Evolutionary conservation across 495 filamentous ascomycete genomes (phyloP).

Genomic region (Cetradonia linearis): DNA sequence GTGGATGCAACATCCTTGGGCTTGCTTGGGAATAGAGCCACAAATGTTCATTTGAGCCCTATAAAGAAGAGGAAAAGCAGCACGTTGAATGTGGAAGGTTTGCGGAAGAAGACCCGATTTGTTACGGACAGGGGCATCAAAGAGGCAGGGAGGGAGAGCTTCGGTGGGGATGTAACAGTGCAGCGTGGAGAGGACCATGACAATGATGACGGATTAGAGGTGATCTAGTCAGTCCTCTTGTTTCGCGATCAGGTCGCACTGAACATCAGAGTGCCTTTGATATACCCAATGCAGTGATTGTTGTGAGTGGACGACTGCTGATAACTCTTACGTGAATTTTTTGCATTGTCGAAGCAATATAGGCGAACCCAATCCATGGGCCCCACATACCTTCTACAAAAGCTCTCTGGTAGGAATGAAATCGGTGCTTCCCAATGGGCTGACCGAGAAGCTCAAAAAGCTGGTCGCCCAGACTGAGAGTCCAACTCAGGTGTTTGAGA

Average conservation of each 20-base stretch:
- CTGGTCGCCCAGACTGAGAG: not conserved
- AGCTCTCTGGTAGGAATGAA: too few relatives aligned
- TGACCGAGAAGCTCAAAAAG: not conserved
- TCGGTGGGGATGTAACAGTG: conserved; percentile 42
- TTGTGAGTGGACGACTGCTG: too few relatives aligned
- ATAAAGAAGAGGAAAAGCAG: conserved; percentile 50
- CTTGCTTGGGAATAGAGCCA: conserved; percentile 45
- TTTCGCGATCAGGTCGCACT: not conserved
- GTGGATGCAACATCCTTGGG: conserved; percentile 44
- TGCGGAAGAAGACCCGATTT: conserved; percentile 70
- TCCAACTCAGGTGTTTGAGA: not conserved
- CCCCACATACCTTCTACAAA: too few relatives aligned
- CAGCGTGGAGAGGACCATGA: conserved; percentile 32
- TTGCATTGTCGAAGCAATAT: too few relatives aligned
- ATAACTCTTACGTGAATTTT: too few relatives aligned
- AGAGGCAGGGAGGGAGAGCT: conserved; percentile 65
- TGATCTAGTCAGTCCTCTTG: conserved; percentile 32
- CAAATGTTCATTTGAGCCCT: conserved; percentile 57
- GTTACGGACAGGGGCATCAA: conserved; percentile 65
- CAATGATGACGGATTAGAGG: conserved; percentile 47
- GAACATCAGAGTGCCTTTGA: not conserved
- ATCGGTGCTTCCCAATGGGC: too few relatives aligned
- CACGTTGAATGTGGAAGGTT: conserved; percentile 30
- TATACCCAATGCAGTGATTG: not conserved
- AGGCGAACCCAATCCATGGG: too few relatives aligned